phyloP scores from a whole-genome alignment of 306 rosid genomes.

The Ceratonia siliqua region DNA sequence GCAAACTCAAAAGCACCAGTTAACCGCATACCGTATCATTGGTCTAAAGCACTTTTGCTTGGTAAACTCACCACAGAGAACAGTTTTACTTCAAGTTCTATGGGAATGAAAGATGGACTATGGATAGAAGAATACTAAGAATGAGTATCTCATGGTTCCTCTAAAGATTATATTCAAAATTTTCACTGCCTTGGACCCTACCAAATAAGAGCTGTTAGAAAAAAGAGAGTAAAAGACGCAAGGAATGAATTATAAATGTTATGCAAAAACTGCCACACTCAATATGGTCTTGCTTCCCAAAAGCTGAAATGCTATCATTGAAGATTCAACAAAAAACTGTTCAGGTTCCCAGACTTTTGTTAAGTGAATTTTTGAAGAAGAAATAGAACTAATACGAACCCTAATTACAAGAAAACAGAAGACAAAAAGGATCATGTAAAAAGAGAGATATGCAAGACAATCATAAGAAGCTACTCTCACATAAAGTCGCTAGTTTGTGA shows the following conservation, averaged over 20 bases:
- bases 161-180: not conserved
- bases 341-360: not conserved
- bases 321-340: constrained; percentile 1
- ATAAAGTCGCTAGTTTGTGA: not conserved
- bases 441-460: not conserved
- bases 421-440: constrained; percentile 3
- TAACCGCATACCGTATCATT: not conserved
- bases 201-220: not conserved
- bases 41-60: not conserved
- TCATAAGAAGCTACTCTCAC: not conserved
- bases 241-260: not conserved
- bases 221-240: not conserved
- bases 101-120: not conserved
- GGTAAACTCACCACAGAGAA: constrained; percentile 21
- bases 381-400: constrained; percentile 9
- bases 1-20: constrained; percentile 8
- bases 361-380: not conserved
- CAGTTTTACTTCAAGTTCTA: constrained; percentile 19
- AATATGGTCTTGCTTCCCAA: not conserved
- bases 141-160: not conserved
- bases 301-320: not conserved
- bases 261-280: not conserved
- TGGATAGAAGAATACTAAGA: not conserved
- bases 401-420: not conserved
- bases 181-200: not conserved